These are phyloP conservation scores for Claviceps africana DNA, from an alignment of 2,329 filamentous ascomycete genomes.

Conservation along the genomic window DNA sequence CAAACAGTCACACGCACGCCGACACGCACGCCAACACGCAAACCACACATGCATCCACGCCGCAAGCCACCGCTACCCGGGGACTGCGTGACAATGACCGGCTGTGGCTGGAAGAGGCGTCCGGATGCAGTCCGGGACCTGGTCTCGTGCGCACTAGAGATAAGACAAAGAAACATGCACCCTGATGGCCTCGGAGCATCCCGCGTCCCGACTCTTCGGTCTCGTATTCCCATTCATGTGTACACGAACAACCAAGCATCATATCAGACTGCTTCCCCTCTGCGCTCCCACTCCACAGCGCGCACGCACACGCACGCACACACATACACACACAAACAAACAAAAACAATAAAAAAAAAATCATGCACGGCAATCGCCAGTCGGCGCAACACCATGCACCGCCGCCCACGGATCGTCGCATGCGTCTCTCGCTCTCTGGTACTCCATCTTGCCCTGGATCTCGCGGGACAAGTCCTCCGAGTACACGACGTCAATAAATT, in stretches of 20 bases:
- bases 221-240: neutral
- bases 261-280: neutral
- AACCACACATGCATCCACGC: too few species aligned
- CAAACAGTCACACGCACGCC: neutral
- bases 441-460: slow-evolving; percentile 7
- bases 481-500: slow-evolving; percentile 9
- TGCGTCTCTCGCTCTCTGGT: slow-evolving; percentile 7
- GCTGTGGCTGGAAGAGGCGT: too few species aligned
- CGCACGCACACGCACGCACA: neutral
- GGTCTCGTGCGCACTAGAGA: neutral
- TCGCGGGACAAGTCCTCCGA: neutral
- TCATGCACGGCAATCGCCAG: slow-evolving; percentile 3
- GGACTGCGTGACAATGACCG: too few species aligned
- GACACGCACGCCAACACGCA: too few species aligned
- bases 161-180: neutral
- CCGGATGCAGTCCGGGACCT: neutral
- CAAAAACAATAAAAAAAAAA: neutral
- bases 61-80: too few species aligned
- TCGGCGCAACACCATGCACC: slow-evolving; percentile 3
- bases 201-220: neutral
- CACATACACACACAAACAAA: too few species aligned
- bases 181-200: neutral
- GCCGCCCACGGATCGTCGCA: slow-evolving; percentile 10
- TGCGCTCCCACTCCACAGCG: neutral
- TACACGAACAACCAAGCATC: neutral